These are phyloP conservation scores for Phlebiopsis gigantea DNA, from an alignment of 768 basidiomycete genomes.

Conservation along the genomic window DNA sequence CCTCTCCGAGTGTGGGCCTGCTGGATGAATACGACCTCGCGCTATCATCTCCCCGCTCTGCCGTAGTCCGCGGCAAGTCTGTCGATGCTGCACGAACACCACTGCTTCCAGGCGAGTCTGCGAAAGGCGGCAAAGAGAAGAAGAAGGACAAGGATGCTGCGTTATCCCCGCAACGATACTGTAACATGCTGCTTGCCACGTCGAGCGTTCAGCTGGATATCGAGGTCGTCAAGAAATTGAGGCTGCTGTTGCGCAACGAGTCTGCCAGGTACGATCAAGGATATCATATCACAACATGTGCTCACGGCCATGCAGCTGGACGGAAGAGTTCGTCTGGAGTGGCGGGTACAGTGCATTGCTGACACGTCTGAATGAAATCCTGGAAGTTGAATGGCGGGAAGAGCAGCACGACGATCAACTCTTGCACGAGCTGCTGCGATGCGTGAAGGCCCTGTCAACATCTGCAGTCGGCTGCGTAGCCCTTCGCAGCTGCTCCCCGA, in stretches of 20 bases:
- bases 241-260: slow-evolving; percentile 86
- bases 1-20: background rate
- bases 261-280: slow-evolving; percentile 57
- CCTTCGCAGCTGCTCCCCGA: slow-evolving; percentile 82
- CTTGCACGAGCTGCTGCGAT: slow-evolving; percentile 85
- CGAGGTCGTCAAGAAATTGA: slow-evolving; percentile 80
- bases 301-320: slow-evolving; percentile 56
- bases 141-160: slow-evolving; percentile 15
- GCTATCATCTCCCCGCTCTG: slow-evolving; percentile 14
- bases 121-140: slow-evolving; percentile 43
- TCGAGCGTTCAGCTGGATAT: slow-evolving; percentile 79
- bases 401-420: slow-evolving; percentile 98
- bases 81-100: background rate
- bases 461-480: slow-evolving; percentile 87
- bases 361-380: slow-evolving; percentile 81
- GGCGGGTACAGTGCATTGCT: slow-evolving; percentile 87
- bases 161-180: slow-evolving; percentile 59
- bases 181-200: slow-evolving; percentile 58
- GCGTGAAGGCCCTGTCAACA: slow-evolving; percentile 90
- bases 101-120: slow-evolving; percentile 23
- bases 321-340: slow-evolving; percentile 73
- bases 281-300: background rate
- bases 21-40: background rate
- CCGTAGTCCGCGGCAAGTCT: slow-evolving; percentile 1
- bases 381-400: slow-evolving; percentile 97